These are phyloP conservation scores for Blastobotrys buckinghamii DNA, from an alignment of 1,139 yeast genomes.

Conservation along the genomic window DNA sequence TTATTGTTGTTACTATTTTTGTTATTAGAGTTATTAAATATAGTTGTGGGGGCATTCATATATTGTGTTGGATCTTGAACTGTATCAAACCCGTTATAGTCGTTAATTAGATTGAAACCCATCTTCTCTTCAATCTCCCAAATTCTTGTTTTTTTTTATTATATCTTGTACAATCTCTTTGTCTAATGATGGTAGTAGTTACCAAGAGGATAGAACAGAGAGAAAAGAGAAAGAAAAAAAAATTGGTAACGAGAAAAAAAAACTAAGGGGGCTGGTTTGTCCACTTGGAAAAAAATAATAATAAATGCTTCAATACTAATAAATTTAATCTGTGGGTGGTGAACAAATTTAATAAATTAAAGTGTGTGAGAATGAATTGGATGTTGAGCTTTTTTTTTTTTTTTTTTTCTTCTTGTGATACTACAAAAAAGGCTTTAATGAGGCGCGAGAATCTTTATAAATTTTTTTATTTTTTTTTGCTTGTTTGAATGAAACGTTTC, in stretches of 20 bases:
- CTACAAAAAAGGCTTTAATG: no score
- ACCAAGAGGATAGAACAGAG: not conserved
- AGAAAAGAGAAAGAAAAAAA: not conserved
- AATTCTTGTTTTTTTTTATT: not conserved
- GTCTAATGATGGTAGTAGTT: not conserved
- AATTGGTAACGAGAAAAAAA: not conserved
- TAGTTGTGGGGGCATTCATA: conserved; percentile 16
- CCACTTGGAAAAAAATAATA: not conserved
- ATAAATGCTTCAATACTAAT: no score
- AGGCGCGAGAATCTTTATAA: no score
- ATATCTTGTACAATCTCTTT: not conserved
- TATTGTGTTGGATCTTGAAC: conserved; percentile 21
- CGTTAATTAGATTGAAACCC: not conserved
- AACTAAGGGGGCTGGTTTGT: not conserved
- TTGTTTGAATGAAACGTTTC: no score
- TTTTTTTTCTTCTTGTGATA: no score
- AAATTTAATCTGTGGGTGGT: no score
- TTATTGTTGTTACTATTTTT: not conserved
- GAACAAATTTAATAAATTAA: no score
- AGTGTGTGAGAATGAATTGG: no score
- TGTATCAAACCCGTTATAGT: conserved; percentile 21
- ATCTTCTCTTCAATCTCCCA: not conserved
- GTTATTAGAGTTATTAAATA: conserved; percentile 11
- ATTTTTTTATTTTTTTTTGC: no score
- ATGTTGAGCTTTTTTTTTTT: no score